Percentiles rank a stretch among this genome's conserved stretches.
These are phyloP conservation scores for Lactifluus rugatus DNA, from an alignment of 768 basidiomycete genomes.

Conservation along the genomic window DNA sequence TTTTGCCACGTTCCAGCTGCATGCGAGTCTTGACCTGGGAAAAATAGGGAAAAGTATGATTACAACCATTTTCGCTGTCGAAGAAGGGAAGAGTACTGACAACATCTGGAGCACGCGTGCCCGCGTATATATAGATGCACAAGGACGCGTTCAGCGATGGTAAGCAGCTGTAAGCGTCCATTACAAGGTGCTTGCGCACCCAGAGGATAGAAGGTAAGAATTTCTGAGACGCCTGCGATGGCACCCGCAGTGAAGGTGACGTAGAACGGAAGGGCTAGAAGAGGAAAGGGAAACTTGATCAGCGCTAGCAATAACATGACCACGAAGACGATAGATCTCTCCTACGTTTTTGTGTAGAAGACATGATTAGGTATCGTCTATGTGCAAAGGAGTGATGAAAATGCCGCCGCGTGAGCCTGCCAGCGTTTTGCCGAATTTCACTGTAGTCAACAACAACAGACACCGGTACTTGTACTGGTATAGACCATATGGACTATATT, in stretches of 20 bases:
- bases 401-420: no score
- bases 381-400: neutral
- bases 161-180: neutral
- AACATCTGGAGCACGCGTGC: slow-evolving; percentile 50
- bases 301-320: neutral
- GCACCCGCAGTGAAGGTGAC: slow-evolving; percentile 94
- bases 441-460: no score
- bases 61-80: neutral
- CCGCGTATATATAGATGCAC: neutral
- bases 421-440: no score
- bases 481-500: no score
- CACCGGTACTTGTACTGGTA: no score
- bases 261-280: slow-evolving; percentile 66
- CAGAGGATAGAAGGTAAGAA: slow-evolving; percentile 81
- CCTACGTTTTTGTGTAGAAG: slow-evolving; percentile 19
- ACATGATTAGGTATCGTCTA: neutral
- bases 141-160: neutral
- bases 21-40: slow-evolving; percentile 92
- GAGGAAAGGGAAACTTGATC: neutral
- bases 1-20: slow-evolving; percentile 87
- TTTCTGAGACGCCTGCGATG: slow-evolving; percentile 85
- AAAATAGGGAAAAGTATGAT: slow-evolving; percentile 9
- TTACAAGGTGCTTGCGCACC: slow-evolving; percentile 38
- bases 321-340: neutral
- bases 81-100: slow-evolving; percentile 37